Evolutionary conservation across 257 asterid genomes (phyloP).

Genomic region (Penstemon davidsonii): DNA sequence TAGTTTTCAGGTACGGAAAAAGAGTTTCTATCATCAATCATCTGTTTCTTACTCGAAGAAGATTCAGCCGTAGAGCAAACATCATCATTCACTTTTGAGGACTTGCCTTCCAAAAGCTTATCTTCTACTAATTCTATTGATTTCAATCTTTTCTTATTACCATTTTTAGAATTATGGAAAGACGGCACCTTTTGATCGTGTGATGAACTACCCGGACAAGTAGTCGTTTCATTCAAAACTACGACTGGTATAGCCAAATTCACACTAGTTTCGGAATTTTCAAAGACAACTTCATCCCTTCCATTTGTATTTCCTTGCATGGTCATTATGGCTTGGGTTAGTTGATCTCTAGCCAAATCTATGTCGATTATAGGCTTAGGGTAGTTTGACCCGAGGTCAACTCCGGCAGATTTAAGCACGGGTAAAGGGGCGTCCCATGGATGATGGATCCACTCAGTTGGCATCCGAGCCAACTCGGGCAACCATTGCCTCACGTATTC

Average conservation of each 20-base stretch:
- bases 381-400: constrained; percentile 79
- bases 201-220: constrained; percentile 62
- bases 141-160: constrained; percentile 48
- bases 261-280: constrained; percentile 47
- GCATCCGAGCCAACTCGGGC: constrained; percentile 88
- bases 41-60: constrained; percentile 52
- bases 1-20: constrained; percentile 56
- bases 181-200: constrained; percentile 83
- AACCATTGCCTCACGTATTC: constrained; percentile 86
- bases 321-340: constrained; percentile 61
- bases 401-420: constrained; percentile 77
- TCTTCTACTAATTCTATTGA: constrained; percentile 33
- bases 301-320: constrained; percentile 52
- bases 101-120: constrained; percentile 28
- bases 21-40: constrained; percentile 37
- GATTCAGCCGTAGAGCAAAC: constrained; percentile 92
- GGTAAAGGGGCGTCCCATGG: constrained; percentile 85
- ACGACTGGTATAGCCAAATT: constrained; percentile 31
- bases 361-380: constrained; percentile 75
- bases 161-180: constrained; percentile 37
- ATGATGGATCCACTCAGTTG: constrained; percentile 92
- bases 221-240: constrained; percentile 36
- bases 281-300: constrained; percentile 63
- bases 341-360: constrained; percentile 66
- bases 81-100: constrained; percentile 48